A percentile compares a stretch with the other conserved stretches of the same genome.
phyloP scores from a whole-genome alignment of 768 basidiomycete species.

The Termitomyces sp. region DNA sequence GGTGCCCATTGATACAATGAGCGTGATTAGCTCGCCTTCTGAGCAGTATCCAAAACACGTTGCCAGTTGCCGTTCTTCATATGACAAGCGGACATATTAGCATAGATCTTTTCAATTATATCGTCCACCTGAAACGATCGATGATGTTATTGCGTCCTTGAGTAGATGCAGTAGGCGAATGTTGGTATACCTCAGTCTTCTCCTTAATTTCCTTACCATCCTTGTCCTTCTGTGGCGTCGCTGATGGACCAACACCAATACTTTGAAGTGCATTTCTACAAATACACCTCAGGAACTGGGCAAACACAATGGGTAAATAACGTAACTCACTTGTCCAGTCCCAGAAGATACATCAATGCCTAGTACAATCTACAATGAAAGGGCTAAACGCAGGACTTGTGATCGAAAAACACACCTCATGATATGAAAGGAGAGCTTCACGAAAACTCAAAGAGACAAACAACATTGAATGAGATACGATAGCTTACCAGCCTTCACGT shows the following conservation, averaged over 20 bases:
- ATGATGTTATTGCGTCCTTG: conserved; percentile 2
- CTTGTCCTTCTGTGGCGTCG: conserved; percentile 23
- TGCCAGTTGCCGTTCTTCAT: conserved; percentile 79
- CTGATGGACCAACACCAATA: conserved; percentile 38
- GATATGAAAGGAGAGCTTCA: conserved; percentile 68
- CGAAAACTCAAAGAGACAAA: not conserved
- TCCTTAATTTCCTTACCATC: conserved; percentile 43
- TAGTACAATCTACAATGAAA: conserved; percentile 22
- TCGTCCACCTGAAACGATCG: conserved; percentile 55
- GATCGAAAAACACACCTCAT: conserved; percentile 41
- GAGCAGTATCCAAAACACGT: conserved; percentile 75
- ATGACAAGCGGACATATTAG: conserved; percentile 84
- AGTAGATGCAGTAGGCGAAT: not conserved
- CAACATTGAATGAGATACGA: not conserved
- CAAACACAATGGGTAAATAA: not conserved
- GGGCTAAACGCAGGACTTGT: not conserved
- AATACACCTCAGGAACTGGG: not conserved
- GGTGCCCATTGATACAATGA: not conserved
- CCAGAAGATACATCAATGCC: conserved; percentile 72
- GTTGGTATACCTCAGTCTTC: conserved; percentile 58
- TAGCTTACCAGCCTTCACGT: conserved; percentile 54
- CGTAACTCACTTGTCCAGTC: conserved; percentile 68
- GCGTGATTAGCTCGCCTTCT: conserved; percentile 49
- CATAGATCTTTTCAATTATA: conserved; percentile 77
- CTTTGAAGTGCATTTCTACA: conserved; percentile 53